Evolutionary conservation across 495 filamentous ascomycete species (phyloP).

Genomic region (Aspergillus affinis): DNA sequence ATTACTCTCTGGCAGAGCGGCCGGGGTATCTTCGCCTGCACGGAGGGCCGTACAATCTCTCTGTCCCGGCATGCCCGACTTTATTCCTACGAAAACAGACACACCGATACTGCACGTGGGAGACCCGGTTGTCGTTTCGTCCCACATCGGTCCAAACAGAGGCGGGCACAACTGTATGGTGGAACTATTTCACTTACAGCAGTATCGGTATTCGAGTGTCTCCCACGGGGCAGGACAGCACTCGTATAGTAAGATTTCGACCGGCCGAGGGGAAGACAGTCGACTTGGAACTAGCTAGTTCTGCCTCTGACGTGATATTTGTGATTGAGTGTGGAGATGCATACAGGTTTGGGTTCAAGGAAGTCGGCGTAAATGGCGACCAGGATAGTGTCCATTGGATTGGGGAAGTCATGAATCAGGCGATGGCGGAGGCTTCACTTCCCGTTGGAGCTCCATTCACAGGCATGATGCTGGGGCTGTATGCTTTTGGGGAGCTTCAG

Average conservation of each 20-base stretch:
- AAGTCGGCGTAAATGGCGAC: constrained; percentile 2
- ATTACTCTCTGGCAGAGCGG: constrained; percentile 38
- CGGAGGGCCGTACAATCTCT: constrained; percentile 43
- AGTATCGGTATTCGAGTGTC: constrained; percentile 34
- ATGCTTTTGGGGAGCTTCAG: constrained; percentile 44
- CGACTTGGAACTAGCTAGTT: constrained; percentile 12
- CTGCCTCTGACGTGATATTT: constrained; percentile 18
- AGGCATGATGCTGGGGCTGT: constrained; percentile 46
- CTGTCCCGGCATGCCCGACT: constrained; percentile 39
- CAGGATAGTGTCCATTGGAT: constrained; percentile 20
- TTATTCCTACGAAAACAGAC: constrained; percentile 47
- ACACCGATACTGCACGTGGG: constrained; percentile 33
- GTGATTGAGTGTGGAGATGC: constrained; percentile 30
- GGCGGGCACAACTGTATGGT: constrained; percentile 42
- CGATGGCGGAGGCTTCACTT: constrained; percentile 31
- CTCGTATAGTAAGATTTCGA: constrained; percentile 27
- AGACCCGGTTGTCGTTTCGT: constrained; percentile 33
- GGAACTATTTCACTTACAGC: constrained; percentile 42
- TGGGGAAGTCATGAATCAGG: constrained; percentile 24
- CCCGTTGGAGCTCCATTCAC: constrained; percentile 40
- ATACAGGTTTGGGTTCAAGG: constrained; percentile 32
- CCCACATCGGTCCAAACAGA: constrained; percentile 32
- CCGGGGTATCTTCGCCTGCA: constrained; percentile 36
- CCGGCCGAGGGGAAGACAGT: constrained; percentile 17
- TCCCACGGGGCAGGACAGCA: constrained; percentile 1